A percentile compares a stretch with the other conserved stretches of the same genome.
These are phyloP conservation scores for Parasarocladium wereldwijsianum DNA, from an alignment of 2,329 filamentous ascomycete species.

Conservation along the genomic window DNA sequence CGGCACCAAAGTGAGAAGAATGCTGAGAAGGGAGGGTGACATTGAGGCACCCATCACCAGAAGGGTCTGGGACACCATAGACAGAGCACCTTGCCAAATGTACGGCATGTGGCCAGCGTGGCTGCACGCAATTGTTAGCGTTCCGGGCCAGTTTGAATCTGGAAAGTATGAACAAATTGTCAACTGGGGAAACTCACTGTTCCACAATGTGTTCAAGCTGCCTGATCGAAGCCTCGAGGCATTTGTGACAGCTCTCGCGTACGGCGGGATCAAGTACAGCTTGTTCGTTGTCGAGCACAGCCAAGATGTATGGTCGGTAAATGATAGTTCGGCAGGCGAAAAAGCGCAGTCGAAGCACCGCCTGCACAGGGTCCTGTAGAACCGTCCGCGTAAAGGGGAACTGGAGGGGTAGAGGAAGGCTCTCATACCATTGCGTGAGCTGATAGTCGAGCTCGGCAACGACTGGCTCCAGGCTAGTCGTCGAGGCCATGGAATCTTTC, in stretches of 20 bases:
- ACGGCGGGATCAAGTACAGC: constrained; percentile 57
- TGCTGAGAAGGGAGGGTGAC: constrained; percentile 54
- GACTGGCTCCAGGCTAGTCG: constrained; percentile 60
- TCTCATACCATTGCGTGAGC: constrained; percentile 74
- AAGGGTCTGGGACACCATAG: constrained; percentile 68
- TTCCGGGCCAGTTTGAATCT: neutral
- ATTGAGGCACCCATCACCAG: constrained; percentile 76
- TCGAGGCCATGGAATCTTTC: constrained; percentile 55
- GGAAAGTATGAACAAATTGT: neutral
- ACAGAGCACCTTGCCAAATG: constrained; percentile 72
- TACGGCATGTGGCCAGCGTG: constrained; percentile 76
- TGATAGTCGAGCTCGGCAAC: constrained; percentile 73
- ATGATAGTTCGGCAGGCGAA: constrained; percentile 80
- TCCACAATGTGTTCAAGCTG: constrained; percentile 67
- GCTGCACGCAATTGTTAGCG: constrained; percentile 21
- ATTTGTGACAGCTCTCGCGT: constrained; percentile 66
- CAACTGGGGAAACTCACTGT: constrained; percentile 41
- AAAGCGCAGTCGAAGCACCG: constrained; percentile 64
- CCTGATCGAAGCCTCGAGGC: constrained; percentile 63
- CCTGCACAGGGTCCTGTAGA: constrained; percentile 61
- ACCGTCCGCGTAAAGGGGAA: constrained; percentile 58
- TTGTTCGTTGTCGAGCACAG: constrained; percentile 64
- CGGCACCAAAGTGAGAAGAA: constrained; percentile 43
- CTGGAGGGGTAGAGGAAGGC: constrained; percentile 57
- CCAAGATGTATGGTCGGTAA: constrained; percentile 69